phyloP scores from a whole-genome alignment of 352 stramenopile genomes.

The Stephanocyclus meneghinianus region DNA sequence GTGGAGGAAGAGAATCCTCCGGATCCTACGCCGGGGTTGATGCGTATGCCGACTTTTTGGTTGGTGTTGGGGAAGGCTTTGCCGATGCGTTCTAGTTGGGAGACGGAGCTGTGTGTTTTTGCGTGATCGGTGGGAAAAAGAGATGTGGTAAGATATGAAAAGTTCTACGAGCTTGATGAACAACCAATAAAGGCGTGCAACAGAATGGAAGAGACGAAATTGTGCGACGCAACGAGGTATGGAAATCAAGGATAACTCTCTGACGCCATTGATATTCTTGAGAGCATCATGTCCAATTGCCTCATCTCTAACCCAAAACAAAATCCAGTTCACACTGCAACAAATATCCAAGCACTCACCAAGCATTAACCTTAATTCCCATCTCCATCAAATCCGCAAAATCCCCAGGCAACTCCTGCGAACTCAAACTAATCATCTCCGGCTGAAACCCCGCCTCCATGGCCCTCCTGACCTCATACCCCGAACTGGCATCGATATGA shows the following conservation, averaged over 20 bases:
- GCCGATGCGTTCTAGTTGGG: slow-evolving; percentile 85
- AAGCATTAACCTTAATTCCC: slow-evolving; percentile 89
- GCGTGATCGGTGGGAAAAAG: background rate
- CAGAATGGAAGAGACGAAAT: no score
- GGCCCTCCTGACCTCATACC: slow-evolving; percentile 84
- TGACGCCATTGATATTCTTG: no score
- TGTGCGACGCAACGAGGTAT: no score
- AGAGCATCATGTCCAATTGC: no score
- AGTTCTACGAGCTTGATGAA: no score
- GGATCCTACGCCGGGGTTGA: slow-evolving; percentile 87
- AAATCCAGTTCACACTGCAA: background rate
- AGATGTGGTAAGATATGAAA: background rate
- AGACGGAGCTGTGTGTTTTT: slow-evolving; percentile 71
- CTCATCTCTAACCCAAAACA: background rate
- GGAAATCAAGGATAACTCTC: no score
- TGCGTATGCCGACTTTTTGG: slow-evolving; percentile 84
- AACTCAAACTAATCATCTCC: slow-evolving; percentile 84
- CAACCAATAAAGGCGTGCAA: no score
- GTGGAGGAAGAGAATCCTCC: slow-evolving; percentile 84
- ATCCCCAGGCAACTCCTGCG: slow-evolving; percentile 86
- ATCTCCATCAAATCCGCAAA: slow-evolving; percentile 84
- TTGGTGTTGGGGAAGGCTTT: slow-evolving; percentile 76
- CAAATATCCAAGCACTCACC: slow-evolving; percentile 50
- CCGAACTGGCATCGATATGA: slow-evolving; percentile 86
- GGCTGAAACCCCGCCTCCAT: slow-evolving; percentile 82